Percentiles rank a stretch among this genome's conserved stretches.
phyloP scores from a whole-genome alignment of 169 alveolate species.

The Plasmodium adleri region DNA sequence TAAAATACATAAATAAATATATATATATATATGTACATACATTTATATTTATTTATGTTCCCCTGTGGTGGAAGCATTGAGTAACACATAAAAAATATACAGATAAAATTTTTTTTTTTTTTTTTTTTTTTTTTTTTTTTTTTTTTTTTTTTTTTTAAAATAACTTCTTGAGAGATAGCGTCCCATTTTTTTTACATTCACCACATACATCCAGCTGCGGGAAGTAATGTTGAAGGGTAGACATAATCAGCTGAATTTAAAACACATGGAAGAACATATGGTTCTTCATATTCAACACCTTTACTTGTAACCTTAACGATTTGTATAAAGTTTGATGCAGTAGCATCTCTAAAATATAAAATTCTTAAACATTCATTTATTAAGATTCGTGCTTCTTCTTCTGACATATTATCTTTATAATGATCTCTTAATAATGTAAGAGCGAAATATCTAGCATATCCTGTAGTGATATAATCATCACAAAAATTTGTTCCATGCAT shows the following conservation, averaged over 20 bases:
- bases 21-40: too few species aligned
- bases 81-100: too few species aligned
- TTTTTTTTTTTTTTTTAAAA: too few species aligned
- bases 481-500: constrained; percentile 79
- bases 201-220: constrained; percentile 77
- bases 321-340: constrained; percentile 63
- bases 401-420: constrained; percentile 79
- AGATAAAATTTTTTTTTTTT: too few species aligned
- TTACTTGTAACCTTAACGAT: constrained; percentile 69
- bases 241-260: constrained; percentile 40
- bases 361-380: constrained; percentile 79
- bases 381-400: constrained; percentile 78
- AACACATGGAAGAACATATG: constrained; percentile 30
- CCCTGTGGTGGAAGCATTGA: too few species aligned
- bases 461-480: constrained; percentile 80
- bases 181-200: not conserved
- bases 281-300: constrained; percentile 75
- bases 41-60: too few species aligned
- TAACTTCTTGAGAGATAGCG: too few species aligned
- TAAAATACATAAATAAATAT: too few species aligned
- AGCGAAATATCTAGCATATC: constrained; percentile 80
- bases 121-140: too few species aligned
- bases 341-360: constrained; percentile 51
- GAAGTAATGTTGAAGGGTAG: constrained; percentile 66
- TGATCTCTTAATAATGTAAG: constrained; percentile 78